Evolutionary conservation across 192 early-diverging fungal species (phyloP), one percentile per base, ranked within the genome.

Genomic region (Entomortierella parvispora): DNA sequence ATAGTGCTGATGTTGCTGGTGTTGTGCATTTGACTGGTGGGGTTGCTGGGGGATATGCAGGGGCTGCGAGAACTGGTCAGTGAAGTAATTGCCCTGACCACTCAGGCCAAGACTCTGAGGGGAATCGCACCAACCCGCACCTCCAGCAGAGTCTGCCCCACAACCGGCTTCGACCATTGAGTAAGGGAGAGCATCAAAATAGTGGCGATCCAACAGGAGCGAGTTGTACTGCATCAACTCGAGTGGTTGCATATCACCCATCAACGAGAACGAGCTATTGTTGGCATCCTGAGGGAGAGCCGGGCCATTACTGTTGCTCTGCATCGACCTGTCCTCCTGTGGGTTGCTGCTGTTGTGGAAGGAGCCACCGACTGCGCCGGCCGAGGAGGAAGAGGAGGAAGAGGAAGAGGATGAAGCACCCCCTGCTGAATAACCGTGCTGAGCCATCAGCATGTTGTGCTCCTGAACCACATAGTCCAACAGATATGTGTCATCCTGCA

Each of bases 191-290:
- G 42, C 58, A 33, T 76, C 72, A 26, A 76, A 22, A 29, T 47
- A 47, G 25, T 76, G 62, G 44, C 58, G 44, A 25, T 76, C 72
- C 34, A 68, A 46, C 26, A 76, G 12, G n/a, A 76, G 64, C 7
- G 57, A 54, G 72, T 76, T 76, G 72, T 76, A 76, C 46, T 76
- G 72, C 58, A 76, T 32, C 23, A 76, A 11, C 53, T 76, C 72
- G 18, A 76, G 25, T 14, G 65, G 72, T 8, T 40, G 52, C 72
- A 76, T 76, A 8, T 61, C 64, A 14, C 63, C 57, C 56, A 66
- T 61, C 10, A 75, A 11, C 32, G 33, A 60, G 51, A 66, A 61
- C 11, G 71, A 23, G 62, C 33, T 49, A 12, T 54, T 54, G 40
- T 15, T 42, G 33, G 54, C 34, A 33, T 37, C 34, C n/a, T 17